phyloP scores from a whole-genome alignment of 2,329 filamentous ascomycete species.

The Ophiocordyceps australis region DNA sequence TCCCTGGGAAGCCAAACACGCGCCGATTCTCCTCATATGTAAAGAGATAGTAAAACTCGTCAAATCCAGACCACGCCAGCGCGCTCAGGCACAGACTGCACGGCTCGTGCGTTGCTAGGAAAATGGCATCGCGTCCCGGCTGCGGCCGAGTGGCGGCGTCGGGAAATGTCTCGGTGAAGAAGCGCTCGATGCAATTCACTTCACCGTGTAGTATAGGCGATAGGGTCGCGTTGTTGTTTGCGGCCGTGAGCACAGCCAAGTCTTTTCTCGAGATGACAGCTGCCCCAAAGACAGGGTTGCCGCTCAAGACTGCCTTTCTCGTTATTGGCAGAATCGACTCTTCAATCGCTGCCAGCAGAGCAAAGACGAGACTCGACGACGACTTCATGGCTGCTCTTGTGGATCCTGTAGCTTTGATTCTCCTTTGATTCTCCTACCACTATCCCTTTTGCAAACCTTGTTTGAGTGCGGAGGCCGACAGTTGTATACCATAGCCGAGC shows the following conservation, averaged over 20 bases:
- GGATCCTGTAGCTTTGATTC: no score
- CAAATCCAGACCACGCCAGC: slow-evolving; percentile 39
- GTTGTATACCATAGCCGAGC: no score
- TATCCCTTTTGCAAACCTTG: no score
- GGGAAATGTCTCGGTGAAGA: slow-evolving; percentile 23
- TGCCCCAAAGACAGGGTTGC: slow-evolving; percentile 38
- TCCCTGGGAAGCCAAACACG: slow-evolving; percentile 33
- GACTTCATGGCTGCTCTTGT: no score
- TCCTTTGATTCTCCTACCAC: no score
- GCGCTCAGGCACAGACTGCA: slow-evolving; percentile 38
- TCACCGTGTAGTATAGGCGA: slow-evolving; percentile 40
- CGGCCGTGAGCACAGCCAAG: slow-evolving; percentile 24
- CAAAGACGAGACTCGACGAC: no score
- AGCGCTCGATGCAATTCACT: slow-evolving; percentile 41
- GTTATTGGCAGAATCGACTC: no score
- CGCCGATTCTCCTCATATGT: slow-evolving; percentile 40
- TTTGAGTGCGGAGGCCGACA: no score
- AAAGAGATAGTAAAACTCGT: slow-evolving; percentile 37
- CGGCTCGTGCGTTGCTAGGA: slow-evolving; percentile 40
- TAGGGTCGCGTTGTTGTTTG: slow-evolving; percentile 35
- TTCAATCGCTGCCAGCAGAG: no score
- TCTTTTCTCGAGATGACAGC: slow-evolving; percentile 26
- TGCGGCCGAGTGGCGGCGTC: slow-evolving; percentile 17
- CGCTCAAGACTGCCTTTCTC: no score
- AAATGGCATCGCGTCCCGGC: slow-evolving; percentile 28